phyloP scores from a whole-genome alignment of 805 yeast genomes.

The Sugiyamaella floridensis region DNA sequence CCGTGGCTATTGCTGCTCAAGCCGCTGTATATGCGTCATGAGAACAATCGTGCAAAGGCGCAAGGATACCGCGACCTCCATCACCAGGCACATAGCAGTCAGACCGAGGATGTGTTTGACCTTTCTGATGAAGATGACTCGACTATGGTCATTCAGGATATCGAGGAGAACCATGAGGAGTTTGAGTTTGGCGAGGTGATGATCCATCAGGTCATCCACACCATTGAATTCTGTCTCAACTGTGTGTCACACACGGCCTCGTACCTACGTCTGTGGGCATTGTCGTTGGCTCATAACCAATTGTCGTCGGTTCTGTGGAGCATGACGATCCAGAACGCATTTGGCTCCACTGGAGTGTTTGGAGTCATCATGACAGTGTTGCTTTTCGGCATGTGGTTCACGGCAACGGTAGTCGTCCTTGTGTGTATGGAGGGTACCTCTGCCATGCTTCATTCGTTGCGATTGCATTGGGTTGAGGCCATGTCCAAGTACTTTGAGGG shows the following conservation, averaged over 20 bases:
- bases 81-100: conserved; percentile 29
- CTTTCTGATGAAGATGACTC: conserved; percentile 29
- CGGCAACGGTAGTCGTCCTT: conserved; percentile 79
- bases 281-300: conserved; percentile 94
- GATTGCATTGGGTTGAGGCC: conserved; percentile 98
- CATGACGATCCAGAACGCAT: conserved; percentile 85
- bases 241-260: conserved; percentile 98
- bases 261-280: conserved; percentile 91
- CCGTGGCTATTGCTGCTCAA: conserved; percentile 87
- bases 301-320: conserved; percentile 89
- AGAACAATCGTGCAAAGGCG: conserved; percentile 41
- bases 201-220: conserved; percentile 96
- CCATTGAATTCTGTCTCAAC: conserved; percentile 93
- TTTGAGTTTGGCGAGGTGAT: conserved; percentile 86
- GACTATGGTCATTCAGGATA: conserved; percentile 29
- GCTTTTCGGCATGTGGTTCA: conserved; percentile 93
- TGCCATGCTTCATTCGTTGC: conserved; percentile 94
- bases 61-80: conserved; percentile 50
- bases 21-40: conserved; percentile 63
- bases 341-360: conserved; percentile 53
- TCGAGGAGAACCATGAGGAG: conserved; percentile 38
- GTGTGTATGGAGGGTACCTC: conserved; percentile 98
- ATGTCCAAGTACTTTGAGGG: conserved; percentile 98
- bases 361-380: conserved; percentile 69
- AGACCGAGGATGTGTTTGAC: conserved; percentile 25